These are phyloP conservation scores for Clarireedia monteithiana DNA, from an alignment of 2,329 filamentous ascomycete species.

Conservation along the genomic window DNA sequence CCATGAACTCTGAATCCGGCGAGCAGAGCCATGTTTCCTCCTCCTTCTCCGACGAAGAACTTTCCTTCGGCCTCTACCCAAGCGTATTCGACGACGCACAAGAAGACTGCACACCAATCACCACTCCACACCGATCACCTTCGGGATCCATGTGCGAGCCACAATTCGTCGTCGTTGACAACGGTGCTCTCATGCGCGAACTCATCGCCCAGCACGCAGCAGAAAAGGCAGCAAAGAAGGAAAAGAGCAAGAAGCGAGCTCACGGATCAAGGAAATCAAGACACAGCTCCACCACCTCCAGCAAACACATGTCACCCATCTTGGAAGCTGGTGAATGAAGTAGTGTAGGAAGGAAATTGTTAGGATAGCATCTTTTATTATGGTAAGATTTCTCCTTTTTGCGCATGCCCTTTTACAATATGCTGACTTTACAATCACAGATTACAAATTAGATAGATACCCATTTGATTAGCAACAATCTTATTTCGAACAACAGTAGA, in stretches of 20 bases:
- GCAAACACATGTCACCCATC: constrained; percentile 52
- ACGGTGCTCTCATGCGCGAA: constrained; percentile 24
- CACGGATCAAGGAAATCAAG: constrained; percentile 29
- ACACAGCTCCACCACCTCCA: constrained; percentile 26
- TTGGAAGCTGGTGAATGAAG: constrained; percentile 40
- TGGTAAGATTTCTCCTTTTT: neutral
- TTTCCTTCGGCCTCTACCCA: constrained; percentile 41
- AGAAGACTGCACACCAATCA: constrained; percentile 36
- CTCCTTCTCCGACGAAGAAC: constrained; percentile 47
- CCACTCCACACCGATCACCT: constrained; percentile 25
- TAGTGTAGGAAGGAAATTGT: too few relatives aligned
- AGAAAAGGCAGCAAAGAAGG: constrained; percentile 25
- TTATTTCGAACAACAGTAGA: too few relatives aligned
- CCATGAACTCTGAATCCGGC: constrained; percentile 31
- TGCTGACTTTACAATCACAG: too few relatives aligned
- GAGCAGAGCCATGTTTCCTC: constrained; percentile 22
- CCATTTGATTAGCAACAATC: too few relatives aligned
- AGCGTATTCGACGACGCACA: constrained; percentile 42
- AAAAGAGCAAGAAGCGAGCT: constrained; percentile 14
- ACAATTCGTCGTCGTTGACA: constrained; percentile 20
- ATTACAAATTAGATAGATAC: too few relatives aligned
- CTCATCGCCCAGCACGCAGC: constrained; percentile 25
- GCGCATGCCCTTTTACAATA: neutral
- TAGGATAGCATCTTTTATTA: neutral
- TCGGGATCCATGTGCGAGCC: constrained; percentile 18